These are phyloP conservation scores for Rhodotorula sp. DNA, from an alignment of 1,284 basidiomycete genomes.

Conservation along the genomic window DNA sequence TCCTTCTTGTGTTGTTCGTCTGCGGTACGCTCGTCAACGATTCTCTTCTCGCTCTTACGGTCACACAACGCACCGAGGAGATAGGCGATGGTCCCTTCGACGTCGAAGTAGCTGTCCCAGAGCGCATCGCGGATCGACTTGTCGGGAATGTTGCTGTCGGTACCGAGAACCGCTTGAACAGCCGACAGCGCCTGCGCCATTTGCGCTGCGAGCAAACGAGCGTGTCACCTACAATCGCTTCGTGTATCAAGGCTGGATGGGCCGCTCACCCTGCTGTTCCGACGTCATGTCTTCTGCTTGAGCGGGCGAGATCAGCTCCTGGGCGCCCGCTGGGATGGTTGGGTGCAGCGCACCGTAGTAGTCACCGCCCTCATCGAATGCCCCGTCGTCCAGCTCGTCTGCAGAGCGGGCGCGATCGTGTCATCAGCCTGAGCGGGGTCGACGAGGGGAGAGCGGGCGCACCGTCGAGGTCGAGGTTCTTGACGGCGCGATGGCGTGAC, in stretches of 20 bases:
- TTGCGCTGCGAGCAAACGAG: constrained; percentile 57
- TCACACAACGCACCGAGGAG: constrained; percentile 53
- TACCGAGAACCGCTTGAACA: constrained; percentile 67
- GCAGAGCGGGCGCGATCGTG: constrained; percentile 10
- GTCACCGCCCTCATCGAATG: constrained; percentile 42
- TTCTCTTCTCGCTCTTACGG: background rate
- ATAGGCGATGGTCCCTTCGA: constrained; percentile 71
- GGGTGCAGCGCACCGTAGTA: constrained; percentile 16
- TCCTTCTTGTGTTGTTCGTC: constrained; percentile 43
- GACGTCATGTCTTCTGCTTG: constrained; percentile 56
- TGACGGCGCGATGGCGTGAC: constrained; percentile 71
- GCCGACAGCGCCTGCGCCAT: constrained; percentile 68
- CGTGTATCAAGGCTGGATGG: background rate
- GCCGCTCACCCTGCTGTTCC: constrained; percentile 53
- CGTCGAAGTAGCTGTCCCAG: constrained; percentile 88
- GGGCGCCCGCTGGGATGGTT: background rate
- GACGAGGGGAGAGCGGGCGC: constrained; percentile 36
- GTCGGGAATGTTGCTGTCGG: constrained; percentile 68
- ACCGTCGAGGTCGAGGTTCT: constrained; percentile 87
- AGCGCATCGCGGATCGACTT: constrained; percentile 72
- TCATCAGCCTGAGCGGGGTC: background rate
- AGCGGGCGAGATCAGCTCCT: background rate
- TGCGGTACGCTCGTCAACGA: constrained; percentile 9
- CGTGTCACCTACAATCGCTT: too few relatives aligned
- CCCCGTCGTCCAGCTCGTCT: constrained; percentile 76